Conservation (phyloP, 2,329 filamentous ascomycete species). For the Apiospora arundinis region DNA sequence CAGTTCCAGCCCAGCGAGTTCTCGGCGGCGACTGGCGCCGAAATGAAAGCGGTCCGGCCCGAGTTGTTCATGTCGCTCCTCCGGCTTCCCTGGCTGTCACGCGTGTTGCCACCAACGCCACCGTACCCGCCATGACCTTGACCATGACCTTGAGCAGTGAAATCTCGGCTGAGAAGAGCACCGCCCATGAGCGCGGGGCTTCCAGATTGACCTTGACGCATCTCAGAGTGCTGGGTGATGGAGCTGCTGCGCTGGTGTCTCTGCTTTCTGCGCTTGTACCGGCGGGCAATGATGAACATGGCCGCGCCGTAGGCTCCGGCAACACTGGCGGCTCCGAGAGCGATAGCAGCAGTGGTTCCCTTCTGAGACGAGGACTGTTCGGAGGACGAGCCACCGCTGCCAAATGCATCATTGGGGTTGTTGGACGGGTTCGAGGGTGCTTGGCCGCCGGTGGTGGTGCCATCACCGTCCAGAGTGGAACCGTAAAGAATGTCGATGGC, state of each 20-base stretch:
- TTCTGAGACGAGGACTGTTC: constrained; percentile 62
- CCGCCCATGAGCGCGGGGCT: constrained; percentile 75
- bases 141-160: constrained; percentile 41
- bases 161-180: constrained; percentile 64
- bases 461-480: constrained; percentile 47
- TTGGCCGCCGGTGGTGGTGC: constrained; percentile 46
- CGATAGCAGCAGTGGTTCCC: constrained; percentile 72
- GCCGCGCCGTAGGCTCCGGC: constrained; percentile 89
- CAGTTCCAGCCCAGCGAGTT: constrained; percentile 97
- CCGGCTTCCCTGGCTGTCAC: constrained; percentile 72
- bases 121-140: not conserved
- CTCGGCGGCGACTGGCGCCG: constrained; percentile 87
- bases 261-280: constrained; percentile 87
- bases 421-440: constrained; percentile 41
- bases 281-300: constrained; percentile 91
- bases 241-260: constrained; percentile 80
- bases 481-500: constrained; percentile 72
- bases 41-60: constrained; percentile 72
- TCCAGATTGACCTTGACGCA: constrained; percentile 58
- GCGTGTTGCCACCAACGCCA: constrained; percentile 45
- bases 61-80: constrained; percentile 59
- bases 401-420: constrained; percentile 49
- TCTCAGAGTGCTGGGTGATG: constrained; percentile 63
- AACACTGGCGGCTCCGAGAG: constrained; percentile 76
- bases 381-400: constrained; percentile 44